Percentiles rank a stretch among this genome's conserved stretches.
Conservation (phyloP, 1,284 basidiomycete species). For the Papiliotrema nemorosa region DNA sequence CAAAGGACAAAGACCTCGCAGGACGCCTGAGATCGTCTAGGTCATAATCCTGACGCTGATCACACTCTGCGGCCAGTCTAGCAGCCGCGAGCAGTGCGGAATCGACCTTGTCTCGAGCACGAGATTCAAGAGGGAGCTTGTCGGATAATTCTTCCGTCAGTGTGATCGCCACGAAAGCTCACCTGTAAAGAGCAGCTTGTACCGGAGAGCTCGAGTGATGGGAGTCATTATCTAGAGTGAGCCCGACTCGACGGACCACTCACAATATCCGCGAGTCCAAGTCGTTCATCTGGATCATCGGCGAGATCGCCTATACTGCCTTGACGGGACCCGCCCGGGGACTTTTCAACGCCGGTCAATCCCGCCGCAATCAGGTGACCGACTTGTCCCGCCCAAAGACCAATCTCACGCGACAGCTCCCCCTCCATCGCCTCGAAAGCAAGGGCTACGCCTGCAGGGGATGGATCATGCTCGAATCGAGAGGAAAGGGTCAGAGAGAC, state of each 20-base stretch:
- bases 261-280: conserved; percentile 27
- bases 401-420: conserved; percentile 17
- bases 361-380: conserved; percentile 22
- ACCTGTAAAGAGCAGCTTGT: conserved; percentile 30
- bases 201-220: conserved; percentile 28
- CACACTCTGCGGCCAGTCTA: conserved; percentile 11
- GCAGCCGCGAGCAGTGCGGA: conserved; percentile 11
- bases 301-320: not conserved
- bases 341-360: conserved; percentile 8
- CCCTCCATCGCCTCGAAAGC: conserved; percentile 28
- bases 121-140: not conserved
- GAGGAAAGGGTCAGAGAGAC: conserved; percentile 20
- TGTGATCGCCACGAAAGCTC: no score
- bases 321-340: not conserved
- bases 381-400: conserved; percentile 25
- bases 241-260: conserved; percentile 3
- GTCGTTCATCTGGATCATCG: conserved; percentile 12
- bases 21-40: conserved; percentile 15
- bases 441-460: conserved; percentile 24
- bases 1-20: not conserved
- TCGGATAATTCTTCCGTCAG: conserved; percentile 9
- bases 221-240: conserved; percentile 26
- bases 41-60: conserved; percentile 17
- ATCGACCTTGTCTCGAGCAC: not conserved
- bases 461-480: conserved; percentile 27